Evolutionary conservation across 805 yeast species (phyloP), one percentile per base, ranked within the genome.

Genomic region (Starmera pachycereana): DNA sequence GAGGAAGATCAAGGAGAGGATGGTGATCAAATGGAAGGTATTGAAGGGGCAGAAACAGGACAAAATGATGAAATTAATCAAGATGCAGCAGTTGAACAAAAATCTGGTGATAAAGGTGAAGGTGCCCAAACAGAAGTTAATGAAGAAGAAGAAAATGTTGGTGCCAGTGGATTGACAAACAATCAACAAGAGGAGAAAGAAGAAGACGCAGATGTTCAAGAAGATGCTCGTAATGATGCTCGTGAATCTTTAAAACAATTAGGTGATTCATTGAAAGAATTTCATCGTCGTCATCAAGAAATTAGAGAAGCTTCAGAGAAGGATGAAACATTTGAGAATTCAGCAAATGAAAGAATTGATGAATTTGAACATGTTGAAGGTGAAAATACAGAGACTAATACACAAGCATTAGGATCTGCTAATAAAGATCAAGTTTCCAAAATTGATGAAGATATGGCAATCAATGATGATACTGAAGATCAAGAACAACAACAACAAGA

Each of bases 341-440:
- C 66, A 19, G 77, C 79, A 11, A 78, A 74, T 43, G 81, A 77
- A 44, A 71, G 78, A 38, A 89, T 94, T 0, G 95, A 87, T 53
- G 95, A 87, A 51, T 83, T 87, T 58, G 86, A 85, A 54, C 92
- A 85, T 52, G 67, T 81, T 38, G 86, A 83, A 32, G 89, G 88
- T 37, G 89, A 81, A 36, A 81, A 82, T 44, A 76, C 90, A 4
- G 78, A 81, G 27, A 69, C 65, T 41, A 89, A 85, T 37, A 85
- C 95, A 0, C 97, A 92, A 59, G 98, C 97, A 1, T 63, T 92
- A 38, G 97, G 97, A 18, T 79, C 89, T 35, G 95, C 96, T 6
- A 76, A 77, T 44, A 73, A 78, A 51, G 96, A 88, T 36, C 88
- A 83, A 52, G 65, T 74, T 12, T 92, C 86, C 55, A 58, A 79